A percentile compares a stretch with the other conserved stretches of the same genome.
phyloP scores from a whole-genome alignment of 2,329 filamentous ascomycete species.

The Trichoderma sp. region DNA sequence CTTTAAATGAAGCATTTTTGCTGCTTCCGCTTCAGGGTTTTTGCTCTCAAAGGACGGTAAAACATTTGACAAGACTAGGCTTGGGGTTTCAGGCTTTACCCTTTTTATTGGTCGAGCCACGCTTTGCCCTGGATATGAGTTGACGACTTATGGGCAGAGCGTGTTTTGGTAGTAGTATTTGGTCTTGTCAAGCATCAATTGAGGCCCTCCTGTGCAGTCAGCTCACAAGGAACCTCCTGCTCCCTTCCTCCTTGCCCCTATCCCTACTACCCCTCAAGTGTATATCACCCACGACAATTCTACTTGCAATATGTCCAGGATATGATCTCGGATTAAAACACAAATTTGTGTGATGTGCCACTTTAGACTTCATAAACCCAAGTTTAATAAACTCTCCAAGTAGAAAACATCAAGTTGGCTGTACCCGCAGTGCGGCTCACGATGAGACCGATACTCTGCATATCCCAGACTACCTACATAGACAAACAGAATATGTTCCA shows the following conservation, averaged over 20 bases:
- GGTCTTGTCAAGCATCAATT: neutral
- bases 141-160: neutral
- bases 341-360: neutral
- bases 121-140: neutral
- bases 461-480: neutral
- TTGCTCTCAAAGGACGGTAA: neutral
- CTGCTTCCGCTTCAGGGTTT: constrained; percentile 9
- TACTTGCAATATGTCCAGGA: neutral
- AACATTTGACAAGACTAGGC: neutral
- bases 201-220: neutral
- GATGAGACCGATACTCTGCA: neutral
- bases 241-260: neutral
- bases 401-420: neutral
- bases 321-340: too few relatives aligned
- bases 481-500: neutral
- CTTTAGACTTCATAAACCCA: neutral
- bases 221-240: too few relatives aligned
- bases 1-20: constrained; percentile 22
- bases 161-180: neutral
- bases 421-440: neutral
- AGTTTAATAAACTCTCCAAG: neutral
- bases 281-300: neutral
- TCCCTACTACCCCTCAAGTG: neutral
- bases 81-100: constrained; percentile 6
- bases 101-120: neutral